Evolutionary conservation across 768 basidiomycete species (phyloP), one percentile per base, ranked within the genome.

Genomic region (Albatrellus ellisii): DNA sequence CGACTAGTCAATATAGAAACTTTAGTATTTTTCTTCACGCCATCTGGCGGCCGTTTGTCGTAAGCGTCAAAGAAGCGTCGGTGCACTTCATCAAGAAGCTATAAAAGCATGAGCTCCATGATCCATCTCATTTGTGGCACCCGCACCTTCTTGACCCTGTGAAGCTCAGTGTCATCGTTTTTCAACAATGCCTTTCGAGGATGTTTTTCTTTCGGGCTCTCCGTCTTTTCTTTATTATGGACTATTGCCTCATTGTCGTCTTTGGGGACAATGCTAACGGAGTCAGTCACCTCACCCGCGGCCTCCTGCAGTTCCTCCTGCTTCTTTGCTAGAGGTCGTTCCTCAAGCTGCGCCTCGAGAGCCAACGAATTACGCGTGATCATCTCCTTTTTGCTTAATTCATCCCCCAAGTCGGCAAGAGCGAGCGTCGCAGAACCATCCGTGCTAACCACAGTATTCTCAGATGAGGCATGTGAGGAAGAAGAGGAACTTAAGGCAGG

Each of bases 71-170:
- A 97, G 59, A 86, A 98, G 29, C 68, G 72, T 27, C 61, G 59
- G 52, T 97, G 91, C 1, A 97, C 76, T 43, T 81, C 73, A 28
- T 75, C 69, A 33, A 97, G 63, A n/a, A 98, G 68, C 90, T 95
- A 52, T 20, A 15, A 21, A n/a, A 12, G n/a, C 34, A 26, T 20
- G 29, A 6, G 14, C 14, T 46, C 10, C 26, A 35, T n/a, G 47
- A 26, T 6, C 10, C 12, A 4, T 39, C 15, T 25, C 29, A 26
- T n/a, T 28, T 12, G 31, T 29, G 12, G n/a, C 8, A 22, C 24
- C 26, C 73, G 41, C 52, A 90, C 91, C 62, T 69, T 72, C 45
- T 73, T 69, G n/a, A 99, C 66, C 32, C 94, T 67, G 8, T 66
- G 63, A 33, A 99, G 67, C 63, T 99, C 94, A 20, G 58, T 55